phyloP scores from a whole-genome alignment of 1,139 yeast genomes.

The Geotrichum bryndzae region DNA sequence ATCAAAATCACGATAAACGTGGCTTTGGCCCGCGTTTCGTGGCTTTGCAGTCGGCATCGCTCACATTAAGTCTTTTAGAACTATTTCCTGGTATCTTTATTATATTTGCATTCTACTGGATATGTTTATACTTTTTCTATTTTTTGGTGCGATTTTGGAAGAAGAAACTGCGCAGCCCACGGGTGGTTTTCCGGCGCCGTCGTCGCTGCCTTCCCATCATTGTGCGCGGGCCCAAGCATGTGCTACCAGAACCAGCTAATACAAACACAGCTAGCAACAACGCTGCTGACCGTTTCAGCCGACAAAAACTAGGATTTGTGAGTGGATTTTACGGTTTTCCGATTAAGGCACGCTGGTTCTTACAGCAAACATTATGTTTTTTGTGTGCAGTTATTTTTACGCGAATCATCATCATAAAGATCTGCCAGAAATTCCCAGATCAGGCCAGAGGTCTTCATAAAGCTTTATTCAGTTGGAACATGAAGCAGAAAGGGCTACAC shows the following conservation, averaged over 20 bases:
- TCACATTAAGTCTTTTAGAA: slow-evolving; percentile 10
- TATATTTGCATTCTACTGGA: slow-evolving; percentile 9
- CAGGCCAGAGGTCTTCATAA: slow-evolving; percentile 7
- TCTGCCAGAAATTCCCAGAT: slow-evolving; percentile 7
- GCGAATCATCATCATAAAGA: slow-evolving; percentile 3
- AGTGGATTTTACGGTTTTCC: slow-evolving; percentile 18
- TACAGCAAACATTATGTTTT: slow-evolving; percentile 14
- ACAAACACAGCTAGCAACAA: not conserved
- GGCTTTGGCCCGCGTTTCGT: not conserved
- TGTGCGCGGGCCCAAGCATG: not conserved
- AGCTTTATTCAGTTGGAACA: slow-evolving; percentile 12
- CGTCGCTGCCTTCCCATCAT: slow-evolving; percentile 5
- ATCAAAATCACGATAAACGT: not conserved
- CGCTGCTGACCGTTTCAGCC: not conserved
- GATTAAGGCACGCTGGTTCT: slow-evolving; percentile 8
- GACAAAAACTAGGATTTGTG: slow-evolving; percentile 11
- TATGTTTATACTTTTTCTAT: slow-evolving; percentile 6
- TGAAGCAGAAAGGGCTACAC: not conserved
- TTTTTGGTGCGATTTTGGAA: slow-evolving; percentile 6
- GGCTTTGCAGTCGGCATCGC: slow-evolving; percentile 10
- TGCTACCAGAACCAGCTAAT: not conserved
- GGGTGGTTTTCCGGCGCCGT: not conserved
- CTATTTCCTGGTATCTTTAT: slow-evolving; percentile 16
- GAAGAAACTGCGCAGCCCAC: slow-evolving; percentile 1
- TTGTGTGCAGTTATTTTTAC: slow-evolving; percentile 3